Base-by-base conservation (phyloP, 805 yeast species). In the Candida silvatica region DNA sequence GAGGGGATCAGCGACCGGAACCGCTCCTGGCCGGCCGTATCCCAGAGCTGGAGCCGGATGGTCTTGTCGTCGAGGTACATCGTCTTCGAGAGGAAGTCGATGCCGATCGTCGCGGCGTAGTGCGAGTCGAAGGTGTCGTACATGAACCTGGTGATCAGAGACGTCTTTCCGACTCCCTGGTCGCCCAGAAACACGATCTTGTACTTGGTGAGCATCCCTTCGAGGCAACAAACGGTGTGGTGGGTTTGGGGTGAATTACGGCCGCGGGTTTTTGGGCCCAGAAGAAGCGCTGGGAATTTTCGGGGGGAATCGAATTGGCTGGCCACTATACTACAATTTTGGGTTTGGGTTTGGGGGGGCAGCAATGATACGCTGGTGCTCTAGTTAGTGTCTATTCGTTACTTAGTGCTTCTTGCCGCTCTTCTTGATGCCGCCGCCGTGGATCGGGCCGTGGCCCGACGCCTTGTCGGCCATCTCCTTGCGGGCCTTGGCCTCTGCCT, bases 141-240 rank as follows among this genome's bases (percentile, higher is more conserved):
- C 97, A 90, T 90, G 64, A 92, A 90, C 45, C 97, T 69, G n/a
- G 97, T 88, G 46, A 90, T 85, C 41, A 90, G 70, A 2, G 97
- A 90, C 4, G 98, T 90, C 57, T 90, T 90, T 28, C 98, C 98
- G 27, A 90, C 97, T 52, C 92, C 85, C 58, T 86, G 95, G 58
- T 90, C 98, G n/a, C 98, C 98, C 25, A 90, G 68, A 56, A 90
- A 92, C 24, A 90, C 97, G 38, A 90, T 84, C 62, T 92, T 90
- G 56, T 79, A 81, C 57, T 83, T 83, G 40, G 77, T 64, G 44
- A 74, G 59, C 52, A 67, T 64, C 11, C 19, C 24, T 22, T 22
- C n/a, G n/a, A n/a, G n/a, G n/a, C n/a, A n/a, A n/a, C n/a, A n/a
- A n/a, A n/a, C n/a, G n/a, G n/a, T n/a, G n/a, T n/a, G n/a, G n/a